Base-by-base conservation (phyloP, 345 rosid genomes). In the Moricandia moricandioides region DNA sequence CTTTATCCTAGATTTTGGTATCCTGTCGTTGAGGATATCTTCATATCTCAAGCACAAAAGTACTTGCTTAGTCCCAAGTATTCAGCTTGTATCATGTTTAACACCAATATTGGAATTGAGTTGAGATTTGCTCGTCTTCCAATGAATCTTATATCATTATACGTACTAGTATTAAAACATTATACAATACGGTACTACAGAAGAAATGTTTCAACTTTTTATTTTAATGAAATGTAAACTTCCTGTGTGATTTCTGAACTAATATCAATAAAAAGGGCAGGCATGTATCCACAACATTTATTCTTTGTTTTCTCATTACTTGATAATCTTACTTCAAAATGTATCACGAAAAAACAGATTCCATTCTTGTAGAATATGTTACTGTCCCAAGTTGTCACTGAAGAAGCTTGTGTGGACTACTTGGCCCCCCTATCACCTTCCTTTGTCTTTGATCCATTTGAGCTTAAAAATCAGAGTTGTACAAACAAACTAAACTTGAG, bases 401-500 rank as follows among this genome's bases (percentile, higher is more conserved):
- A 47, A 40, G 31, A 62, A 30, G 37, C 35, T 30, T 29, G 13
- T 59, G 64, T 31, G 3, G 39, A 11, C 34, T 69, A 34, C 57
- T 29, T n/a, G n/a, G 21, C 3, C 8, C 34, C 3, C 8, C 34
- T 56, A 43, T 62, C 56, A 40, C 31, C 31, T 61, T 58, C 54
- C 33, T 61, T 69, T 29, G 58, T 69, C 8, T 13, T 40, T 57
- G 49, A 70, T 35, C 45, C 29, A 17, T 27, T 65, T 29, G 51
- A 30, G 62, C 55, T 71, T 83, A 94, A 80, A 92, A 95, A 58
- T 95, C 96, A 16, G 97, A 95, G 73, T 92, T 91, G 66, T 89
- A 90, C 67, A 92, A 76, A 74, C 92, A 91, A 30, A 93, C 98
- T 34, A 93, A 75, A 82, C 91, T 86, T 56, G 97, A 89, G 78